phyloP scores from a whole-genome alignment of 2,329 filamentous ascomycete genomes.

The Claviceps sp. region DNA sequence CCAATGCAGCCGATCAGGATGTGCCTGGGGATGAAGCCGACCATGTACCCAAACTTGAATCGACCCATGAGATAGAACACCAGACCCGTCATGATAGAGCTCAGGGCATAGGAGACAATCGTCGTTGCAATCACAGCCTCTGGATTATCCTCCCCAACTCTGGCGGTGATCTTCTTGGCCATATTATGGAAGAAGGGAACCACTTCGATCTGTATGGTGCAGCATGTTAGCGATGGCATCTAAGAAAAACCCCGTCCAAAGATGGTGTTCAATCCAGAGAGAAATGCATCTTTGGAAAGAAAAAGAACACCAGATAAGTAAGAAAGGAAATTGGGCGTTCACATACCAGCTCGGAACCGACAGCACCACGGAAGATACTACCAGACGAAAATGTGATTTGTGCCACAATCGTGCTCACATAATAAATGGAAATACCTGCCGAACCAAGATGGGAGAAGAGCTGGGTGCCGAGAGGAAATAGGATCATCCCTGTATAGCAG shows the following conservation, averaged over 20 bases:
- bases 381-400: slow-evolving; percentile 81
- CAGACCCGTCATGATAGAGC: slow-evolving; percentile 77
- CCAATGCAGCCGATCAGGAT: slow-evolving; percentile 96
- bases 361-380: slow-evolving; percentile 78
- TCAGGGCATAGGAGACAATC: slow-evolving; percentile 80
- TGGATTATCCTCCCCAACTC: slow-evolving; percentile 66
- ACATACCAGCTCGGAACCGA: slow-evolving; percentile 81
- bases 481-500: slow-evolving; percentile 56
- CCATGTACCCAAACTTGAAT: slow-evolving; percentile 78
- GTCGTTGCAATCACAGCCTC: slow-evolving; percentile 88
- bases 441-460: slow-evolving; percentile 78
- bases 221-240: background rate
- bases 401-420: slow-evolving; percentile 90
- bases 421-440: slow-evolving; percentile 96
- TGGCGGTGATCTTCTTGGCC: slow-evolving; percentile 72
- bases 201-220: slow-evolving; percentile 66
- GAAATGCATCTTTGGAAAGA: background rate
- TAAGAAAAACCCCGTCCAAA: no score
- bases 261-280: background rate
- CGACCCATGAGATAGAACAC: slow-evolving; percentile 87
- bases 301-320: background rate
- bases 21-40: slow-evolving; percentile 92
- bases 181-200: slow-evolving; percentile 99
- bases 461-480: slow-evolving; percentile 81
- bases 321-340: background rate